phyloP scores from a whole-genome alignment of 495 filamentous ascomycete species.

The Aspergillus baeticus region DNA sequence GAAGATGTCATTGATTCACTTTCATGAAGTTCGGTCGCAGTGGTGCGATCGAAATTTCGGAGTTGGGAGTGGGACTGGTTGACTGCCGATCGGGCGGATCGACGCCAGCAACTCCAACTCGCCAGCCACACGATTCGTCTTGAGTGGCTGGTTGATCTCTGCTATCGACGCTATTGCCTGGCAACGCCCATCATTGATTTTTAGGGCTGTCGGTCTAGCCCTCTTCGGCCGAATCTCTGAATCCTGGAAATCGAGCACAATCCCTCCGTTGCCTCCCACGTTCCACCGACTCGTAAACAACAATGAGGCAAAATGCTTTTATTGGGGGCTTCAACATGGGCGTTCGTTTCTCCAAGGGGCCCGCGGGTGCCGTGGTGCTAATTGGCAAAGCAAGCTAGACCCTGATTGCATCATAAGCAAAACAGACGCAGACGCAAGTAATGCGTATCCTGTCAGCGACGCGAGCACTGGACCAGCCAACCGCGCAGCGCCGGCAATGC shows the following conservation, averaged over 20 bases:
- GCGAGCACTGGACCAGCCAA: too few relatives aligned
- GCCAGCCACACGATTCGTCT: not conserved
- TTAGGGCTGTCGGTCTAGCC: not conserved
- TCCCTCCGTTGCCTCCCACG: too few relatives aligned
- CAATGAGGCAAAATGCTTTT: too few relatives aligned
- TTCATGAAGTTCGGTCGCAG: not conserved
- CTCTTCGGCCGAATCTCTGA: not conserved
- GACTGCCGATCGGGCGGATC: constrained; percentile 1
- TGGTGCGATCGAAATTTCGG: not conserved
- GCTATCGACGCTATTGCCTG: not conserved
- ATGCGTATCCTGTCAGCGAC: too few relatives aligned
- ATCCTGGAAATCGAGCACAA: not conserved
- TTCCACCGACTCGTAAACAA: too few relatives aligned
- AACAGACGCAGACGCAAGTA: too few relatives aligned
- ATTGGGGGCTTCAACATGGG: too few relatives aligned
- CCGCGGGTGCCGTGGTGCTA: too few relatives aligned
- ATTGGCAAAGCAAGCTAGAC: too few relatives aligned
- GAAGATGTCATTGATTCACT: not conserved
- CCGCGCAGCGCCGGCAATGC: too few relatives aligned
- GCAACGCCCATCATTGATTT: not conserved
- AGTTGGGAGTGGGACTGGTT: not conserved
- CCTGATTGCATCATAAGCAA: too few relatives aligned
- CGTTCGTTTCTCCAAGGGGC: too few relatives aligned
- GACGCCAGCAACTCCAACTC: not conserved
- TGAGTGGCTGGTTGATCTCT: not conserved